Base-by-base conservation (phyloP, 1,284 basidiomycete genomes). In the Gymnopus androsaceus region DNA sequence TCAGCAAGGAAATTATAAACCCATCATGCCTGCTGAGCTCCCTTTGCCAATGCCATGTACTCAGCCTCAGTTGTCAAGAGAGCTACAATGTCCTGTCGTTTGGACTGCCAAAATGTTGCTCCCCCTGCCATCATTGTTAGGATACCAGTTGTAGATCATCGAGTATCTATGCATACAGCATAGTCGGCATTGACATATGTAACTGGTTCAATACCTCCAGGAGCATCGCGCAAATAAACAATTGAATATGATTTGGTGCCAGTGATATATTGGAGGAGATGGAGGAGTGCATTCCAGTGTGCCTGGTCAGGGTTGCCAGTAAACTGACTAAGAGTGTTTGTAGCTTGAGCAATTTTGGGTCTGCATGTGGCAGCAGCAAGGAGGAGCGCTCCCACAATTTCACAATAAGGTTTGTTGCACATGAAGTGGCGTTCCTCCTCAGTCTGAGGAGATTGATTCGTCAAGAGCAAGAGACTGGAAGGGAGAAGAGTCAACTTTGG, bases 151-250 rank as follows among this genome's bases (percentile, higher is more conserved):
- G 63, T 69, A 0, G 72, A 75, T 5, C 14, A 56, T 0, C 65
- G 45, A 37, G 66, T 66, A 31, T 67, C 61, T 0, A 58, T 23
- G 55, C 67, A 64, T 1, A 61, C 67, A 2, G 59, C 74, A 51
- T 62, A 74, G 56, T 77, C 71, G 0, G 75, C 63, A 53, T 79
- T 75, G 0, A 66, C 65, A 54, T 69, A 79, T 1, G 69, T 70
- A 9, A 64, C 56, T 0, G 64, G 63, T 19, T 63, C 57, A 9
- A 74, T 19, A 3, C 34, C 14, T 14, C 19, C 21, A 31, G 9
- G 34, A 46, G 27, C 12, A 30, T 51, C 11, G 54, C 40, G 51
- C 28, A 17, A n/a, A 41, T 70, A 73, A 1, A 63, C 68, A 7
- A 73, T 53, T 2, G 57, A 56, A 31, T 64, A 62, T 33, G 67